These are phyloP conservation scores for Fusarium fracticaudum DNA, from an alignment of 2,329 filamentous ascomycete species.

Conservation along the genomic window DNA sequence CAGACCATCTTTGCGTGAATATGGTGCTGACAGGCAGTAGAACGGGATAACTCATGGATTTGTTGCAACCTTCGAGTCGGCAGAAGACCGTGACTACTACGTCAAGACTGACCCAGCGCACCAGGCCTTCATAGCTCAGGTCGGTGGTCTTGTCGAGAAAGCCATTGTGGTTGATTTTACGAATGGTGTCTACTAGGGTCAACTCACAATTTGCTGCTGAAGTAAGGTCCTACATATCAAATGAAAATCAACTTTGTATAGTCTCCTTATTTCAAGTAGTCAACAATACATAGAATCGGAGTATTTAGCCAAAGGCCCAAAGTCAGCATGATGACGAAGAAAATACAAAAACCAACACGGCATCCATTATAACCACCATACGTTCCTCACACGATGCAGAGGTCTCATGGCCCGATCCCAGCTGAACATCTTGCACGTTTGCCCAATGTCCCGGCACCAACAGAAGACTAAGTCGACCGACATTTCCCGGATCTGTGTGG, in stretches of 20 bases:
- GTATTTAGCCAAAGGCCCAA: background rate
- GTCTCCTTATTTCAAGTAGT: background rate
- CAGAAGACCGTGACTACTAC: slow-evolving; percentile 75
- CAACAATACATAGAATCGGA: background rate
- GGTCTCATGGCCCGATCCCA: accelerated
- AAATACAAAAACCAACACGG: background rate
- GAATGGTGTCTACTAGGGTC: slow-evolving; percentile 51
- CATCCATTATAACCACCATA: too few relatives aligned
- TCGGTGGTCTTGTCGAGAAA: slow-evolving; percentile 60
- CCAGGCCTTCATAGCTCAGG: slow-evolving; percentile 64
- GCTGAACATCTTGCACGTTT: background rate
- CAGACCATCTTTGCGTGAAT: accelerated
- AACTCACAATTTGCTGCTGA: background rate
- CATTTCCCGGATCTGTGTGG: background rate
- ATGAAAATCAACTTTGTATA: background rate
- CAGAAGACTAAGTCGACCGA: accelerated
- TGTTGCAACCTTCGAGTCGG: slow-evolving; percentile 71
- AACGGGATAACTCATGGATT: slow-evolving; percentile 75
- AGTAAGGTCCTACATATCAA: background rate
- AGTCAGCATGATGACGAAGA: background rate
- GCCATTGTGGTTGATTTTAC: slow-evolving; percentile 69
- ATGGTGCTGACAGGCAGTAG: slow-evolving; percentile 46
- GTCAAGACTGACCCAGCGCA: slow-evolving; percentile 72
- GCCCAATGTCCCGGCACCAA: too few relatives aligned
- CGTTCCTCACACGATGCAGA: accelerated